phyloP scores from a whole-genome alignment of 2,329 filamentous ascomycete genomes.

The Beauveria australis region DNA sequence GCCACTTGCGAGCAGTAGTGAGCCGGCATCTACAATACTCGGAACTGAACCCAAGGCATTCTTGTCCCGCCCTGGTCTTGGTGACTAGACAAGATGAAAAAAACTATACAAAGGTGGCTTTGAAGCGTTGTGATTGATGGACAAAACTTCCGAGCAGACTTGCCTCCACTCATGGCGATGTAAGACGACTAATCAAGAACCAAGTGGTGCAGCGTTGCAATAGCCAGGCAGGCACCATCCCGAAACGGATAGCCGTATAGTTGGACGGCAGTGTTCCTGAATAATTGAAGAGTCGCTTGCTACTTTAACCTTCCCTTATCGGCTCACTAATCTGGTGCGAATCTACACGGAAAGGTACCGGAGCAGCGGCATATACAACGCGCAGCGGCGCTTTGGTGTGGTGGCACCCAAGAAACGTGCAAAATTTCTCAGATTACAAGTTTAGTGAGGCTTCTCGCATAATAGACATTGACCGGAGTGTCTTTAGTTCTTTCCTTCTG shows the following conservation, averaged over 20 bases:
- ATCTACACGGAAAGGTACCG: too few relatives aligned
- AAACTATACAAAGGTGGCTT: background rate
- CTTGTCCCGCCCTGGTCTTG: background rate
- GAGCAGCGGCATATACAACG: too few relatives aligned
- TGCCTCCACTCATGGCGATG: background rate
- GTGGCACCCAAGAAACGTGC: too few relatives aligned
- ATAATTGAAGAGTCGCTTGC: background rate
- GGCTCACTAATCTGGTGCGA: too few relatives aligned
- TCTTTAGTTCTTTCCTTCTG: too few relatives aligned
- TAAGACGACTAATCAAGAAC: background rate
- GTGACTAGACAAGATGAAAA: background rate
- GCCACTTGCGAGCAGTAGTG: background rate
- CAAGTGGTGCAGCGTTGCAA: background rate
- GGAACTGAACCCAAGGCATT: background rate
- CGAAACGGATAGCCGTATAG: background rate
- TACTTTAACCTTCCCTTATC: background rate
- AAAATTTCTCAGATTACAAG: too few relatives aligned
- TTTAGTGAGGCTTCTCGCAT: too few relatives aligned
- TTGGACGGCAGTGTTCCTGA: background rate
- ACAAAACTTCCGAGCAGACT: background rate
- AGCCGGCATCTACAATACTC: background rate
- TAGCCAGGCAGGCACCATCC: background rate
- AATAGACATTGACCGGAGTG: too few relatives aligned
- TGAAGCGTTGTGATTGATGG: conserved; percentile 3
- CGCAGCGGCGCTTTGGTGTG: too few relatives aligned